These are phyloP conservation scores for Colletotrichum chlorophyti DNA, from an alignment of 2,329 filamentous ascomycete genomes.

Conservation along the genomic window DNA sequence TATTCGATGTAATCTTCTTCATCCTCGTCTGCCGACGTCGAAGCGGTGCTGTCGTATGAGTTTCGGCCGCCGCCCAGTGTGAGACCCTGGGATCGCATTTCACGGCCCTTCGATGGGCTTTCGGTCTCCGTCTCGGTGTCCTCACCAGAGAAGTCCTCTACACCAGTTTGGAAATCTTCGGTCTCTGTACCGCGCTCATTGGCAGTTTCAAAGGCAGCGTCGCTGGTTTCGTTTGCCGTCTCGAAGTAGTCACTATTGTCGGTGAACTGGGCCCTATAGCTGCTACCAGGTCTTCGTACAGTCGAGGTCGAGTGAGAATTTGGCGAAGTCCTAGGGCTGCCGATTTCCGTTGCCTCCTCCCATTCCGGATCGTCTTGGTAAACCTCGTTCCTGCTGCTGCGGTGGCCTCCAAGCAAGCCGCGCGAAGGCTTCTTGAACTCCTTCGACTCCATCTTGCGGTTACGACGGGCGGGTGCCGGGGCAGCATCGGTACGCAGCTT, in stretches of 20 bases:
- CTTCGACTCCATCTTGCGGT: conserved; percentile 67
- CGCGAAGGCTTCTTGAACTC: conserved; percentile 77
- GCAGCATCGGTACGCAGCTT: conserved; percentile 65
- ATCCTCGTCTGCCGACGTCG: conserved; percentile 78
- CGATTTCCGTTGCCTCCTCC: conserved; percentile 74
- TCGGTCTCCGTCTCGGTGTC: conserved; percentile 87
- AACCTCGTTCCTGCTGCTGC: conserved; percentile 79
- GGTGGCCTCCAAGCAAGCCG: conserved; percentile 76
- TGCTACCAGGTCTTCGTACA: conserved; percentile 33
- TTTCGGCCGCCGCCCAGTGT: conserved; percentile 58
- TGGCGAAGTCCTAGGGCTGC: conserved; percentile 59
- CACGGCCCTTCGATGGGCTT: conserved; percentile 53
- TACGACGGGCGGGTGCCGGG: conserved; percentile 61
- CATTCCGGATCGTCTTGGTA: conserved; percentile 83
- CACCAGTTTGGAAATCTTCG: conserved; percentile 94
- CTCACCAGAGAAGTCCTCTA: conserved; percentile 77
- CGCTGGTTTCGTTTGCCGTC: conserved; percentile 78
- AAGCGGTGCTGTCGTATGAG: conserved; percentile 87
- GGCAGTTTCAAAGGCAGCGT: conserved; percentile 69
- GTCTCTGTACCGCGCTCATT: conserved; percentile 88
- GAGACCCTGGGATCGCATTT: conserved; percentile 49
- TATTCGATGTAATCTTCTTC: conserved; percentile 57
- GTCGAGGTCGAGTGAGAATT: conserved; percentile 37
- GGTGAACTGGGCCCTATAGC: conserved; percentile 35
- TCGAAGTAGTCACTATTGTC: conserved; percentile 76